Evolutionary conservation across 1,284 basidiomycete species (phyloP).

Genomic region (Naganishia albida): DNA sequence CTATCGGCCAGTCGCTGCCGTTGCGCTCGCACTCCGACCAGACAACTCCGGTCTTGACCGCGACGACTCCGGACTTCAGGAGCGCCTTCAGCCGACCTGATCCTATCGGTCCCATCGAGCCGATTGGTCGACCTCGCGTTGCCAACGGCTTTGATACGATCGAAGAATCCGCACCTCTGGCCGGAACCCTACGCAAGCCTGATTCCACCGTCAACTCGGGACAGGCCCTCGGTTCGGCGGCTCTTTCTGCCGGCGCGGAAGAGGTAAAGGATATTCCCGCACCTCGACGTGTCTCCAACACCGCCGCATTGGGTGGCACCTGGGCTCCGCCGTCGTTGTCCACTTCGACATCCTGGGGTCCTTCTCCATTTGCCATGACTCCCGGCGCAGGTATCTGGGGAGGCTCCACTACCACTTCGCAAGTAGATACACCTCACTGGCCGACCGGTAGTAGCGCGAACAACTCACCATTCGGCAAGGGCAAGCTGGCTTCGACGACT

Average conservation of each 20-base stretch:
- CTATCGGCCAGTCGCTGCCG: slow-evolving; percentile 5
- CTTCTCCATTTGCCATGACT: slow-evolving; percentile 25
- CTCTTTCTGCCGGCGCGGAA: slow-evolving; percentile 32
- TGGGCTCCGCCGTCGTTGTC: slow-evolving; percentile 24
- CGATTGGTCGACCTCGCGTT: slow-evolving; percentile 33
- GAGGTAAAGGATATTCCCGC: slow-evolving; percentile 33
- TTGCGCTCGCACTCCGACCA: slow-evolving; percentile 26
- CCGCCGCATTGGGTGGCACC: slow-evolving; percentile 24
- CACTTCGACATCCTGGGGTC: slow-evolving; percentile 20
- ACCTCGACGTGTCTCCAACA: slow-evolving; percentile 33
- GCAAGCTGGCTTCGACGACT: slow-evolving; percentile 14
- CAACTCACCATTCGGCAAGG: slow-evolving; percentile 25
- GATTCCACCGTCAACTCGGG: slow-evolving; percentile 10
- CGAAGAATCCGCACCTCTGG: slow-evolving; percentile 15
- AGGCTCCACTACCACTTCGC: slow-evolving; percentile 16
- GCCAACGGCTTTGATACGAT: slow-evolving; percentile 23
- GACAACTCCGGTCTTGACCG: slow-evolving; percentile 18
- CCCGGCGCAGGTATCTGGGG: slow-evolving; percentile 29
- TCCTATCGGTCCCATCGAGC: slow-evolving; percentile 33
- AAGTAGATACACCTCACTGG: slow-evolving; percentile 23
- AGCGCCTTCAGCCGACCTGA: slow-evolving; percentile 24
- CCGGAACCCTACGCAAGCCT: background rate
- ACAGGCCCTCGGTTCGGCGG: slow-evolving; percentile 32
- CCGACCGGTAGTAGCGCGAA: slow-evolving; percentile 15
- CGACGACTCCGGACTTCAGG: slow-evolving; percentile 27